Base-by-base conservation (phyloP, 2,329 filamentous ascomycete species). In the Rhexocercosporidium sp. region DNA sequence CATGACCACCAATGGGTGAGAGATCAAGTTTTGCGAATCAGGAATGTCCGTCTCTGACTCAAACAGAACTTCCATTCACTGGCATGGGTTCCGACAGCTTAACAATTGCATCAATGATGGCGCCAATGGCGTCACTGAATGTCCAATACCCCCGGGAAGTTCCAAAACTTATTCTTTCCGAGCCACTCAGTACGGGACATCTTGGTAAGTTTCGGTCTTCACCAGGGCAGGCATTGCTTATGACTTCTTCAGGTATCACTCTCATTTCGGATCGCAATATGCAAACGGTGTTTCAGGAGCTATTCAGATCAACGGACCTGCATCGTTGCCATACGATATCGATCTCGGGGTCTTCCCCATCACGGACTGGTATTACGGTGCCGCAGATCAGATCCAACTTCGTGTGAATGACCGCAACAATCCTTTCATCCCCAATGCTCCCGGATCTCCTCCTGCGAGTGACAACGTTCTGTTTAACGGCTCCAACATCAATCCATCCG, bases 221-320 rank as follows among this genome's bases (percentile, higher is more conserved):
- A 11, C 16, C 8, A 20, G 29, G 14, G 16, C 1, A 11, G 16
- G 6, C 20, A 56, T 56, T 8, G 22, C 5, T 12, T 14, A n/a
- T 22, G 11, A n/a, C 11, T 22, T 11, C 25, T 34, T 7, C 31
- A 56, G 53, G 53, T 89, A 89, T 64, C 88, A 90, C 75, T 85
- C 83, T 2, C 88, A 90, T 73, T 85, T 85, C 71, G 78, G 79
- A 16, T 71, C 76, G 14, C 81, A 69, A 54, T 71, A 71, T 44
- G 79, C 80, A 64, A 82, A 89, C 60, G 89, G 88, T 0, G 76
- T 89, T 0, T 80, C 85, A 41, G 88, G 88, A 0, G 82, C 81
- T 1, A 85, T 91, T 20, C 76, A 89, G 18, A 86, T 90, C 70
- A 81, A 88, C 61, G 88, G 87, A 0, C 88, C 88, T 0, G 82